These are phyloP conservation scores for Psilocybe sp. DNA, from an alignment of 768 basidiomycete genomes.

Conservation along the genomic window DNA sequence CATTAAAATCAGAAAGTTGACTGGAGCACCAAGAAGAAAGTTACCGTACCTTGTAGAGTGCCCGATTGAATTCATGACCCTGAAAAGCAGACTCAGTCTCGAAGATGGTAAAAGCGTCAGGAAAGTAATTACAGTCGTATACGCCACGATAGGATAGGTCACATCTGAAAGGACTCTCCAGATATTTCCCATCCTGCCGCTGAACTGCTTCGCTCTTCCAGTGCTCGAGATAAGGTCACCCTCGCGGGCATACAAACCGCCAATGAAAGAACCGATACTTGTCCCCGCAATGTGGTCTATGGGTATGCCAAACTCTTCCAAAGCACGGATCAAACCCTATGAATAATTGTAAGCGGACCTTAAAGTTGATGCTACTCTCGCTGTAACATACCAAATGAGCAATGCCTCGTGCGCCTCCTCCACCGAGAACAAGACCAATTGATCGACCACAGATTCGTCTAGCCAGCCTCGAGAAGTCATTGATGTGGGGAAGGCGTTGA, in stretches of 20 bases:
- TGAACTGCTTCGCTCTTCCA: constrained; percentile 89
- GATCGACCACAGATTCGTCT: constrained; percentile 89
- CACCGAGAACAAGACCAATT: constrained; percentile 92
- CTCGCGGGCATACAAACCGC: constrained; percentile 92
- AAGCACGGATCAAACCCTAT: constrained; percentile 90
- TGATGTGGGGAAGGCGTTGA: constrained; percentile 76
- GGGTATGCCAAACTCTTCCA: constrained; percentile 90
- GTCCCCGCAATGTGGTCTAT: constrained; percentile 92
- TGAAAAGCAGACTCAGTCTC: constrained; percentile 26
- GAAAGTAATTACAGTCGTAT: constrained; percentile 63
- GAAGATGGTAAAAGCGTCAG: neutral
- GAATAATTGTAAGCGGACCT: constrained; percentile 5
- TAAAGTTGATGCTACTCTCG: neutral
- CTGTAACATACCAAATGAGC: constrained; percentile 34
- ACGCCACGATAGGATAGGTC: constrained; percentile 88
- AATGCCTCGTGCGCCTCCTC: constrained; percentile 89
- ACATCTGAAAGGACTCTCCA: constrained; percentile 94
- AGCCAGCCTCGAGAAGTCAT: constrained; percentile 91
- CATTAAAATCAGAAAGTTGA: constrained; percentile 2
- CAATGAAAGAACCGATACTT: constrained; percentile 90
- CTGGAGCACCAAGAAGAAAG: neutral
- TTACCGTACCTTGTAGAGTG: constrained; percentile 76
- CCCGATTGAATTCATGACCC: constrained; percentile 94
- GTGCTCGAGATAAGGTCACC: constrained; percentile 85
- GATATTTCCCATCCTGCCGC: constrained; percentile 87